A percentile compares a stretch with the other conserved stretches of the same genome.
Evolutionary conservation across 176 grass and related monocot genomes (phyloP).

Genomic region (Bromus sterilis): DNA sequence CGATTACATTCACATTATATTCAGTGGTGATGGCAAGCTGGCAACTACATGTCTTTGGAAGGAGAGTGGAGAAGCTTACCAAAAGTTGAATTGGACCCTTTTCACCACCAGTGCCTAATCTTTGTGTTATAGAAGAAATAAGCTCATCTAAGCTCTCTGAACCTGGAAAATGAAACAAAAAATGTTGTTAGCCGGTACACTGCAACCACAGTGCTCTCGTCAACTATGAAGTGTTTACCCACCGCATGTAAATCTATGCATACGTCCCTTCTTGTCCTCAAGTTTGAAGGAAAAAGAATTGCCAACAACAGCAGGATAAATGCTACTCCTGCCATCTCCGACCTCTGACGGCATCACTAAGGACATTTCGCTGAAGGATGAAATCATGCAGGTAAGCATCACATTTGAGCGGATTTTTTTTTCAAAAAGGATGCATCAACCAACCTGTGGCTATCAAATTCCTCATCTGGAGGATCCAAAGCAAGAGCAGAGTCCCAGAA

Average conservation of each 20-base stretch:
- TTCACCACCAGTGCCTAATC: slow-evolving; percentile 42
- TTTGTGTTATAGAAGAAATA: slow-evolving; percentile 42
- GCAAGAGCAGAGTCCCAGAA: slow-evolving; percentile 96
- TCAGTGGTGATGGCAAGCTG: background rate
- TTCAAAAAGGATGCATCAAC: slow-evolving; percentile 6
- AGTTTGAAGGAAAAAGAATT: slow-evolving; percentile 85
- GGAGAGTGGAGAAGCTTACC: slow-evolving; percentile 38
- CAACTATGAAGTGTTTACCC: slow-evolving; percentile 19
- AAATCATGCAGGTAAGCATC: slow-evolving; percentile 9
- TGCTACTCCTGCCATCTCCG: slow-evolving; percentile 45
- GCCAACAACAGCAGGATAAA: slow-evolving; percentile 53
- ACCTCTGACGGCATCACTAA: slow-evolving; percentile 62
- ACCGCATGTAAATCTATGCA: slow-evolving; percentile 93
- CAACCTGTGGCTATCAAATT: slow-evolving; percentile 79
- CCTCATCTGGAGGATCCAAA: slow-evolving; percentile 60
- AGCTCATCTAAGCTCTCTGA: slow-evolving; percentile 68
- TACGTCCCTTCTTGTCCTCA: slow-evolving; percentile 62
- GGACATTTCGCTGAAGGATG: slow-evolving; percentile 60
- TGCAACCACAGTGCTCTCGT: background rate
- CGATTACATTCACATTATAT: background rate
- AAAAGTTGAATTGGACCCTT: slow-evolving; percentile 58
- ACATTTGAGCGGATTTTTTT: background rate
- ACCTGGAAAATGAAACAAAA: slow-evolving; percentile 27
- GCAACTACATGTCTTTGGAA: background rate
- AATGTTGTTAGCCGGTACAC: slow-evolving; percentile 10